Base-by-base conservation (phyloP, 306 rosid species). In the Prunus davidiana region DNA sequence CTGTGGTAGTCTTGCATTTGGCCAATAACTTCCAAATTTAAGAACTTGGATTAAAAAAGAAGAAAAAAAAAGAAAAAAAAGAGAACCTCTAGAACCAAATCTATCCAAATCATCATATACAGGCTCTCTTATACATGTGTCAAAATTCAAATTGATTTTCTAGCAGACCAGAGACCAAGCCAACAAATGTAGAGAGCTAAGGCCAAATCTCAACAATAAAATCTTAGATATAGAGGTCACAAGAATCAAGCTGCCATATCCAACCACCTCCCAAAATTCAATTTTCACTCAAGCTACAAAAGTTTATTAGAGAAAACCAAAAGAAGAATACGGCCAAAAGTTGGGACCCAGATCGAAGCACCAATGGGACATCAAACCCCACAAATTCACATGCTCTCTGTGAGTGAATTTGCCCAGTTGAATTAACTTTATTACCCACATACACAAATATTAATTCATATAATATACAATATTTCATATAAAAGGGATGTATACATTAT, bases 361-460 rank as follows among this genome's bases (percentile, higher is more conserved):
- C 67, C 56, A 74, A 78, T 52, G 68, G 71, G 77, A 7, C 87
- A 83, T 34, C 84, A 81, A 84, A 78, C 54, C 87, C 82, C 89
- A 72, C 84, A 89, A 49, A 76, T 52, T 87, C 93, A 89, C 97
- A 89, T 89, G 97, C 60, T 65, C 79, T 78, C 67, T 81, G 89
- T 84, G 91, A 80, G n/a, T 55, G 14, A 65, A 43, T 54, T 13
- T 65, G 25, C 60, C 52, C 85, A 55, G 34, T 75, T 73, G 81
- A 46, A 80, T 73, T 22, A 80, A 73, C 70, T 83, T 84, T 64
- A 81, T 82, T 81, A 51, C 51, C 10, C 57, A 69, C 65, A 60
- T 51, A 54, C 73, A 69, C 57, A 80, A 10, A 75, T 51, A 73
- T 22, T 45, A 28, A 28, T 50, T 18, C 55, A 52, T 22, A 32